Base-by-base conservation (phyloP, 495 filamentous ascomycete genomes). In the Trichoderma erinaceum region DNA sequence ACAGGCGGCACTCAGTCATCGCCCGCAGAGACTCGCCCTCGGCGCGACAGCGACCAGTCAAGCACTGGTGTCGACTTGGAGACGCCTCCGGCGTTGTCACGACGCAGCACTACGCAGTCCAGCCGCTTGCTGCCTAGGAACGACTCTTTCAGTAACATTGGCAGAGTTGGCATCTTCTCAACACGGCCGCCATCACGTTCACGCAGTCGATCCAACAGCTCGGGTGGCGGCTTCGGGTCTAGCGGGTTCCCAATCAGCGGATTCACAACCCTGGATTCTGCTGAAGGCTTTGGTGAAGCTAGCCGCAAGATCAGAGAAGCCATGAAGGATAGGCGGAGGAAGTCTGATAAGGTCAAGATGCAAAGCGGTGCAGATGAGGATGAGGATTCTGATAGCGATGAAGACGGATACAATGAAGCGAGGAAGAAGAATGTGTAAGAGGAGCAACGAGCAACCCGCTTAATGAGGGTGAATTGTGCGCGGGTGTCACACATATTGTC, bases 61-160 rank as follows among this genome's bases (percentile, higher is more conserved):
- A 65, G 65, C 46, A 25, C 29, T 2, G 64, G 69, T 35, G 67
- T 69, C 66, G 75, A 71, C 35, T 8, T 48, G 32, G 74, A 69
- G 50, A 75, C 75, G 56, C 43, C 72, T 41, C 64, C 75, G 68
- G 38, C 69, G 38, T 41, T 76, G 23, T 63, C 71, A 38, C 74
- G 81, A 21, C 74, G 77, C 67, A 72, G 71, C 72, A 81, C 79
- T 46, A 83, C 80, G 4, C 71, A 70, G 66, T 84, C 82, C 5
- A 80, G 81, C 72, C 76, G 77, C 27, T 75, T 76, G 25, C 80
- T 99, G 10, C 94, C 95, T 12, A 86, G 90, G 38, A 97, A 97
- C 79, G 95, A 99, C 75, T 92, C 90, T 4, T 96, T 98, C 80
- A 87, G 88, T 72, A 92, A 97, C 71, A 87, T 99, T 32, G 88